Conservation (phyloP, 306 rosid species). For the Cicer pinnatifidum region DNA sequence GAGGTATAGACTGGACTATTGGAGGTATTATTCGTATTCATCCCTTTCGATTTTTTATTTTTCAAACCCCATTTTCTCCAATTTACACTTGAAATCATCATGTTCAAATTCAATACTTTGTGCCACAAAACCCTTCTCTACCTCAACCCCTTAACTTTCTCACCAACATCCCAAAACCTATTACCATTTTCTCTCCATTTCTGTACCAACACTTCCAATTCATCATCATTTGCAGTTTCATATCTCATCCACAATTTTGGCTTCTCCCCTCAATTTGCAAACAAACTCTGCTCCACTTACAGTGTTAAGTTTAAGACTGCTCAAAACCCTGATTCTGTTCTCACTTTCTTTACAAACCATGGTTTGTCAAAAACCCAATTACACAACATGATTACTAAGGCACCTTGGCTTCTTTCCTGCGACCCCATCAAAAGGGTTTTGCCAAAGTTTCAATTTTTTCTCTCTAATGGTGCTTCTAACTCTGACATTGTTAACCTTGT, state of each 20-base stretch:
- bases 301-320: background rate
- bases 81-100: too few species aligned
- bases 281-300: conserved; percentile 26
- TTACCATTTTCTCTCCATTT: background rate
- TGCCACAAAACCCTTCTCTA: too few species aligned
- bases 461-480: conserved; percentile 43
- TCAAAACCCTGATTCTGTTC: background rate
- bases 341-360: background rate
- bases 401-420: background rate
- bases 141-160: background rate
- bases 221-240: conserved; percentile 40
- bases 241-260: conserved; percentile 47
- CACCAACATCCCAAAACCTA: background rate
- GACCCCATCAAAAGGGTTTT: conserved; percentile 6
- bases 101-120: too few species aligned
- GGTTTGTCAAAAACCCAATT: conserved; percentile 1
- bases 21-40: too few species aligned
- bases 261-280: conserved; percentile 46
- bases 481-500: conserved; percentile 28
- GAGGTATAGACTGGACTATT: too few species aligned
- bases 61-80: too few species aligned
- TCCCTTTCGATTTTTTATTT: too few species aligned
- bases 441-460: conserved; percentile 43
- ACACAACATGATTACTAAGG: background rate
- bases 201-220: conserved; percentile 23